Conservation (phyloP, 225 moss, liverwort and hornwort genomes). For the Bryoerythrophyllum caledonicum region DNA sequence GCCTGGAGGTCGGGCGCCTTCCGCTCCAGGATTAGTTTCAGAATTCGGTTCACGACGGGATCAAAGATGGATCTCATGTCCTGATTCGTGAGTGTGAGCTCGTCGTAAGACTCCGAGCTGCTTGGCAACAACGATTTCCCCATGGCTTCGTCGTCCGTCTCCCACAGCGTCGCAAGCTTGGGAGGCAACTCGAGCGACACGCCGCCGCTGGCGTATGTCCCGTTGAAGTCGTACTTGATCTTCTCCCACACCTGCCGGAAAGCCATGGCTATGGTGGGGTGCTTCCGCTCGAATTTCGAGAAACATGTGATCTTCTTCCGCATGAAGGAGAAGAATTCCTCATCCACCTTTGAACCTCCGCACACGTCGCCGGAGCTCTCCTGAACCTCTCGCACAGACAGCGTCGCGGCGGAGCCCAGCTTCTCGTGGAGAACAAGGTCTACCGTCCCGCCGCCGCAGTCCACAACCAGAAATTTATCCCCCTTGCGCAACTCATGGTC, state of each 20-base stretch:
- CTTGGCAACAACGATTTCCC: not conserved
- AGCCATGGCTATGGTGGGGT: not conserved
- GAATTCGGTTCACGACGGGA: not conserved
- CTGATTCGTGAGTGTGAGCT: not conserved
- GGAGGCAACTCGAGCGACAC: not conserved
- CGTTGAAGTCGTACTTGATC: slow-evolving; percentile 16
- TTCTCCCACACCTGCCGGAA: not conserved
- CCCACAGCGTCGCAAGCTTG: slow-evolving; percentile 24
- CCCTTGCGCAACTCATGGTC: slow-evolving; percentile 11
- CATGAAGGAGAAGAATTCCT: slow-evolving; percentile 30
- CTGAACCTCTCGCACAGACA: slow-evolving; percentile 35
- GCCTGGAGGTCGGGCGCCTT: slow-evolving; percentile 16
- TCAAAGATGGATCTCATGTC: slow-evolving; percentile 33
- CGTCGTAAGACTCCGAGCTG: slow-evolving; percentile 24
- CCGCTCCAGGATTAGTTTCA: slow-evolving; percentile 13
- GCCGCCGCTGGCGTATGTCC: not conserved
- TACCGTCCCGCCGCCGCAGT: slow-evolving; percentile 39
- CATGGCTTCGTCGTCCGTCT: not conserved
- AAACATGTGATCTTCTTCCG: slow-evolving; percentile 41
- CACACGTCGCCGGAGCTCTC: slow-evolving; percentile 41
- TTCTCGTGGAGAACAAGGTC: slow-evolving; percentile 38
- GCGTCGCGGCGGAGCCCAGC: not conserved
- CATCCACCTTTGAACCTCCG: slow-evolving; percentile 52
- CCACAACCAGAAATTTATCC: slow-evolving; percentile 51
- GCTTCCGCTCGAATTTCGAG: not conserved